Percentiles rank a stretch among this genome's conserved stretches.
phyloP scores from a whole-genome alignment of 2,329 filamentous ascomycete genomes.

The Colletotrichum sp. region DNA sequence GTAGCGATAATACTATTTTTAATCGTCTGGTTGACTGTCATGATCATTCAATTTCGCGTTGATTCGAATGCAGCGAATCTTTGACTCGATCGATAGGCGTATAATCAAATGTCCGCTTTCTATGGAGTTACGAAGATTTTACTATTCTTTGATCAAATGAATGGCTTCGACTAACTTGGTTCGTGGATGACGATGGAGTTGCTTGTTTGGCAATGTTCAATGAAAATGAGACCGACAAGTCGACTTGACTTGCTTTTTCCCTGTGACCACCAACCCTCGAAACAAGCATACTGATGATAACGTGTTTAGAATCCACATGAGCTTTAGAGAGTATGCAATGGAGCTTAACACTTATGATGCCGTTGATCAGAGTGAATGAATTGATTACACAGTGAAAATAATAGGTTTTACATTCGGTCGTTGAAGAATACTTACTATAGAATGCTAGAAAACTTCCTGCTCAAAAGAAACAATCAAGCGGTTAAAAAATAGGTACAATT shows the following conservation, averaged over 20 bases:
- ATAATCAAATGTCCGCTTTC: not conserved
- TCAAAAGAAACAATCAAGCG: not conserved
- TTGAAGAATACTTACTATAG: not conserved
- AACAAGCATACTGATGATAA: not conserved
- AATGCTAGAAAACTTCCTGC: not conserved
- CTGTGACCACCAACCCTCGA: not conserved
- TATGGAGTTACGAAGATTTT: not conserved
- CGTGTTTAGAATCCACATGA: not conserved
- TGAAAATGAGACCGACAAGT: not conserved
- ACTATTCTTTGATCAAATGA: not conserved
- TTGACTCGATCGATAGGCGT: not conserved
- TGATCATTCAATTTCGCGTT: too few relatives aligned
- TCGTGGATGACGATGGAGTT: not conserved
- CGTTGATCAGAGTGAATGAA: not conserved
- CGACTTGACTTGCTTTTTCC: not conserved
- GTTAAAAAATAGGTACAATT: not conserved
- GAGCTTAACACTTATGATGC: not conserved
- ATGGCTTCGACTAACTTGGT: not conserved
- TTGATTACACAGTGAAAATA: not conserved
- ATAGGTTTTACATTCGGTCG: not conserved
- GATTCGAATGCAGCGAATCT: too few relatives aligned
- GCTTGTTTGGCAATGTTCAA: not conserved
- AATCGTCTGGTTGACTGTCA: too few relatives aligned
- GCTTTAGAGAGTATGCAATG: not conserved
- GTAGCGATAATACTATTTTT: too few relatives aligned